Conservation (phyloP, 371 early-diverging fungal genomes). For the Aphelidium insulamus region DNA sequence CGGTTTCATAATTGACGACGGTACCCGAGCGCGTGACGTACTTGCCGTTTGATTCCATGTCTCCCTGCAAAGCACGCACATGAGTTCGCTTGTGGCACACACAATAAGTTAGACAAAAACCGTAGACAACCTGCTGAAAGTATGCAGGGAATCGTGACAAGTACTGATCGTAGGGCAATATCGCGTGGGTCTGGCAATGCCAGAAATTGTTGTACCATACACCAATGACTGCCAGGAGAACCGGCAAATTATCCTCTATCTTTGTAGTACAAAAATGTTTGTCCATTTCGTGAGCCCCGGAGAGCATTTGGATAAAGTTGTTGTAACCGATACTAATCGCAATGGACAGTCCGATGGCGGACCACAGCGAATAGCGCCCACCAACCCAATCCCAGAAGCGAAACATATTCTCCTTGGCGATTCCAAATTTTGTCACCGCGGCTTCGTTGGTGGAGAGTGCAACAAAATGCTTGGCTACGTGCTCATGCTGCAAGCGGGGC, state of each 20-base stretch:
- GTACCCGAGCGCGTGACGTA: constrained; percentile 58
- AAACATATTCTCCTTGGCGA: constrained; percentile 85
- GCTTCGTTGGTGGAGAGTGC: constrained; percentile 93
- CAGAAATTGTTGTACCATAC: constrained; percentile 96
- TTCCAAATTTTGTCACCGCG: constrained; percentile 77
- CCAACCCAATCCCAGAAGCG: constrained; percentile 99
- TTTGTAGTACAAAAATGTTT: constrained; percentile 73
- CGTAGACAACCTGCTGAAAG: constrained; percentile 62
- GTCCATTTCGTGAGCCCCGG: constrained; percentile 93
- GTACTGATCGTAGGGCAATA: constrained; percentile 97
- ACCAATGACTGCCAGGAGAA: constrained; percentile 78
- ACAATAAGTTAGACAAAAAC: not conserved
- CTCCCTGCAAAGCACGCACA: constrained; percentile 38
- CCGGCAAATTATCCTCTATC: constrained; percentile 76
- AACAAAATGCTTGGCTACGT: constrained; percentile 96
- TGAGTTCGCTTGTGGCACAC: constrained; percentile 1
- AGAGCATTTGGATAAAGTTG: constrained; percentile 76
- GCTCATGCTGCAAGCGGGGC: constrained; percentile 19
- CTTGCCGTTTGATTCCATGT: constrained; percentile 99
- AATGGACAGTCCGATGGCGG: constrained; percentile 94
- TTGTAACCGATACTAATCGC: constrained; percentile 85
- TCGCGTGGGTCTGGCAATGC: constrained; percentile 82
- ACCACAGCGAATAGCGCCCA: constrained; percentile 98
- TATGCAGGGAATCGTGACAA: constrained; percentile 89
- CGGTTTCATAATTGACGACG: constrained; percentile 59